A percentile compares a stretch with the other conserved stretches of the same genome.
Evolutionary conservation across 2,329 filamentous ascomycete species (phyloP).

Genomic region (Cercospora nicotianae): DNA sequence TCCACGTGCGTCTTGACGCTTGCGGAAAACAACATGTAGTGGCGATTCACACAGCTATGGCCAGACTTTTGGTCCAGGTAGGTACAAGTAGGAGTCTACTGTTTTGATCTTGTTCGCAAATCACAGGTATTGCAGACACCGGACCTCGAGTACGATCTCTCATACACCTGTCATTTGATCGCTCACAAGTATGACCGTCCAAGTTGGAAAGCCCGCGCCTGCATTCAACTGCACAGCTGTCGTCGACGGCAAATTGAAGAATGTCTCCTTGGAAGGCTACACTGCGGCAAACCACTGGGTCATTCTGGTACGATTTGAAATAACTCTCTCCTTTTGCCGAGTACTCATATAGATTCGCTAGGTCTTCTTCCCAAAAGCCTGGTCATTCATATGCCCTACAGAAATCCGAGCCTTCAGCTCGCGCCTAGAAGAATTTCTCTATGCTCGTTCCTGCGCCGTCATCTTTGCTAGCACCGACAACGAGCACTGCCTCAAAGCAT

Average conservation of each 20-base stretch:
- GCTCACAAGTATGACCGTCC: constrained; percentile 8
- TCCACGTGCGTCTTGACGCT: neutral
- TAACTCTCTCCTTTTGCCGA: neutral
- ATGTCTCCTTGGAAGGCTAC: constrained; percentile 36
- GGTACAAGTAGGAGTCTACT: neutral
- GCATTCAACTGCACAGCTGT: constrained; percentile 33
- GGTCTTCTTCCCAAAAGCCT: constrained; percentile 65
- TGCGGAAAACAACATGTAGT: neutral
- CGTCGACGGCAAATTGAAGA: constrained; percentile 37
- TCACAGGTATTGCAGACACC: neutral
- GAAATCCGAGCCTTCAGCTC: constrained; percentile 67
- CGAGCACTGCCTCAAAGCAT: constrained; percentile 59
- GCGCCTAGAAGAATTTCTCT: constrained; percentile 58
- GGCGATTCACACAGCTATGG: neutral
- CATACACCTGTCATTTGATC: neutral
- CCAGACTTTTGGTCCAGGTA: neutral
- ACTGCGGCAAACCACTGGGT: constrained; percentile 54
- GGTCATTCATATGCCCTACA: constrained; percentile 67
- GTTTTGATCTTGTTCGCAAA: neutral
- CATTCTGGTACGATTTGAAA: constrained; percentile 50
- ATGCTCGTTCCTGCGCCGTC: constrained; percentile 59
- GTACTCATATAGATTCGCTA: neutral
- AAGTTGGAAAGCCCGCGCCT: constrained; percentile 35
- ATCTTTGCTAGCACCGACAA: constrained; percentile 63
- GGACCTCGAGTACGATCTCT: neutral